Percentiles rank a stretch among this genome's conserved stretches.
Conservation (phyloP, 768 basidiomycete genomes). For the Boletus pseudo-olivaceus region DNA sequence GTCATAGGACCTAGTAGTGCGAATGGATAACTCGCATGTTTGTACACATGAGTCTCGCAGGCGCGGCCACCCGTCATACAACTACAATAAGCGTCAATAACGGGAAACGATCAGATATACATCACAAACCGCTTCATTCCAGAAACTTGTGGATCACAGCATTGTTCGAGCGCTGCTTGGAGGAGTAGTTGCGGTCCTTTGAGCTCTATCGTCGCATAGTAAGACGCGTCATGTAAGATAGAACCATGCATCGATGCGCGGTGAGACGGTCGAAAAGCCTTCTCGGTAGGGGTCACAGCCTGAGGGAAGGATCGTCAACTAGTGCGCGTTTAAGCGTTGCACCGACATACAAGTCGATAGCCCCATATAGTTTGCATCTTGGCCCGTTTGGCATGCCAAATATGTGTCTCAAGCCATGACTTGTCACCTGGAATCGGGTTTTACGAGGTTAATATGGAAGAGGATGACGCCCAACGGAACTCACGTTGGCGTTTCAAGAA, state of each 20-base stretch:
- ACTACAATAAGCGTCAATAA: conserved; percentile 36
- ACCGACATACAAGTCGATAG: conserved; percentile 65
- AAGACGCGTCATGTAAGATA: conserved; percentile 89
- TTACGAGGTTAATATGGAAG: not conserved
- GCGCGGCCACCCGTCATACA: conserved; percentile 63
- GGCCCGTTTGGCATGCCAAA: conserved; percentile 98
- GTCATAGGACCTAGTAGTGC: conserved; percentile 66
- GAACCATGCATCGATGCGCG: conserved; percentile 82
- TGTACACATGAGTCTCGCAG: conserved; percentile 66
- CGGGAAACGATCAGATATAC: not conserved
- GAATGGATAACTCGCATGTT: conserved; percentile 59
- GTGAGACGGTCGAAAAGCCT: conserved; percentile 87
- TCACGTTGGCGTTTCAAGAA: conserved; percentile 75
- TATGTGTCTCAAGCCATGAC: conserved; percentile 91
- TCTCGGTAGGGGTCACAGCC: conserved; percentile 87
- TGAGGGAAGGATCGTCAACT: conserved; percentile 24
- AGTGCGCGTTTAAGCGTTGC: no score
- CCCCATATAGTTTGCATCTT: conserved; percentile 94
- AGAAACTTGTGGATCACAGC: conserved; percentile 68
- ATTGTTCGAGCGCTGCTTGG: conserved; percentile 45
- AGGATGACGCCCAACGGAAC: conserved; percentile 4
- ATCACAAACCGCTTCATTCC: conserved; percentile 53
- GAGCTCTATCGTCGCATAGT: conserved; percentile 73
- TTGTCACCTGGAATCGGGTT: conserved; percentile 59
- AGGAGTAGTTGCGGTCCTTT: conserved; percentile 59